phyloP scores from a whole-genome alignment of 805 yeast species.

The Hermanozyma aechmeae region DNA sequence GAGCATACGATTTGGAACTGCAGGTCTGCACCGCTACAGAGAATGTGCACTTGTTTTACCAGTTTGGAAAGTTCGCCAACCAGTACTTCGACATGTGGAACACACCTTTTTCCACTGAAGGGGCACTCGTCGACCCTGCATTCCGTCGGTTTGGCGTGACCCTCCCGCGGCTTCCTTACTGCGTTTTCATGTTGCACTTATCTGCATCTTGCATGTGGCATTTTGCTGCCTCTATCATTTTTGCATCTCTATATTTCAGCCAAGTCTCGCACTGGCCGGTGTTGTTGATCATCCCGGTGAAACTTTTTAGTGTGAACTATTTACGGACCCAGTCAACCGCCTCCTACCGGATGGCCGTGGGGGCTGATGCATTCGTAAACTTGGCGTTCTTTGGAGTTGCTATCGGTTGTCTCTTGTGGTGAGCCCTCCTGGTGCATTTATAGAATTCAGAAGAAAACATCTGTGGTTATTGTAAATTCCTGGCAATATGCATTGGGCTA shows the following conservation, averaged over 20 bases:
- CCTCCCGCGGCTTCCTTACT: constrained; percentile 3
- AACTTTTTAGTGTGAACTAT: constrained; percentile 8
- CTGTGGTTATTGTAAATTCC: no score
- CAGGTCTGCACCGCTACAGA: constrained; percentile 3
- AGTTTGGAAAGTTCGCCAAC: constrained; percentile 13
- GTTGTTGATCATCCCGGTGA: neutral
- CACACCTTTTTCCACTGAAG: constrained; percentile 2
- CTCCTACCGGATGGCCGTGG: no score
- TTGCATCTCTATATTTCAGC: constrained; percentile 4
- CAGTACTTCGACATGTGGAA: constrained; percentile 8
- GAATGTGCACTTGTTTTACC: constrained; percentile 14
- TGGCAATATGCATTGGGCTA: no score
- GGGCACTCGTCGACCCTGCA: constrained; percentile 5
- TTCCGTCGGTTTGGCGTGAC: constrained; percentile 7
- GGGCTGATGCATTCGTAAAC: no score
- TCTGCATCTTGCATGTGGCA: constrained; percentile 7
- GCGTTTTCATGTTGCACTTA: constrained; percentile 4
- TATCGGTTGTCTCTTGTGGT: no score
- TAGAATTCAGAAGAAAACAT: no score
- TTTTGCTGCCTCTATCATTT: constrained; percentile 3
- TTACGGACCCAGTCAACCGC: constrained; percentile 5
- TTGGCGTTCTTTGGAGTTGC: constrained; percentile 4
- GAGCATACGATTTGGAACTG: constrained; percentile 10
- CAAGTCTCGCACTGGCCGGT: neutral
- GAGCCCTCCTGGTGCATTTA: no score